Percentiles rank a stretch among this genome's conserved stretches.
phyloP scores from a whole-genome alignment of 116 monocot species.

The Phalaenopsis hybrid region DNA sequence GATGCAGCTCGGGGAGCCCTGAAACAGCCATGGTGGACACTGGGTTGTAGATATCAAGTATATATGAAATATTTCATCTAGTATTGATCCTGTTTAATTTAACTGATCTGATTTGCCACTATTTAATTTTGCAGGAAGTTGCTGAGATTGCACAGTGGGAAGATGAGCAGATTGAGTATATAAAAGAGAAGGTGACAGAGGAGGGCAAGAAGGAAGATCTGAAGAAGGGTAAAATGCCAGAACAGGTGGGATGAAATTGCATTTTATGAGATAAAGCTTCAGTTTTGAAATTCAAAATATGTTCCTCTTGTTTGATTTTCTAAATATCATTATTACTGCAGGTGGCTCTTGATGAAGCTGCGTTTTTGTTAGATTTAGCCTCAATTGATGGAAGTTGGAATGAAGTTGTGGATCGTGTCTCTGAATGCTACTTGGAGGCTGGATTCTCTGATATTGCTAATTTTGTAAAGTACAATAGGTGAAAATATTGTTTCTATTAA shows the following conservation, averaged over 20 bases:
- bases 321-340: conserved; percentile 7
- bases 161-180: conserved; percentile 91
- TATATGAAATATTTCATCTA: conserved; percentile 1
- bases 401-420: conserved; percentile 56
- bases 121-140: conserved; percentile 46
- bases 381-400: conserved; percentile 84
- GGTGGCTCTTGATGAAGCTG: conserved; percentile 95
- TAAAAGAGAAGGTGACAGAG: conserved; percentile 80
- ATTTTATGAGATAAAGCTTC: background rate
- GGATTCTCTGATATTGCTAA: conserved; percentile 75
- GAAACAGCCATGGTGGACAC: conserved; percentile 98
- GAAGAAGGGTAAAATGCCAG: conserved; percentile 84
- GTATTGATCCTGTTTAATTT: too few relatives aligned
- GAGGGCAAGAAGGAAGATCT: conserved; percentile 84
- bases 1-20: conserved; percentile 87
- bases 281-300: background rate
- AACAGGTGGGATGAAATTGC: conserved; percentile 43
- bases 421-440: conserved; percentile 74
- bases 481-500: conserved; percentile 6
- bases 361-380: conserved; percentile 92
- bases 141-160: conserved; percentile 87
- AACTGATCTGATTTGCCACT: background rate
- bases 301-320: background rate
- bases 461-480: conserved; percentile 69
- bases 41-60: conserved; percentile 86